Evolutionary conservation across 345 rosid species (phyloP), one percentile per base, ranked within the genome.

Genomic region (Dimocarpus longan): DNA sequence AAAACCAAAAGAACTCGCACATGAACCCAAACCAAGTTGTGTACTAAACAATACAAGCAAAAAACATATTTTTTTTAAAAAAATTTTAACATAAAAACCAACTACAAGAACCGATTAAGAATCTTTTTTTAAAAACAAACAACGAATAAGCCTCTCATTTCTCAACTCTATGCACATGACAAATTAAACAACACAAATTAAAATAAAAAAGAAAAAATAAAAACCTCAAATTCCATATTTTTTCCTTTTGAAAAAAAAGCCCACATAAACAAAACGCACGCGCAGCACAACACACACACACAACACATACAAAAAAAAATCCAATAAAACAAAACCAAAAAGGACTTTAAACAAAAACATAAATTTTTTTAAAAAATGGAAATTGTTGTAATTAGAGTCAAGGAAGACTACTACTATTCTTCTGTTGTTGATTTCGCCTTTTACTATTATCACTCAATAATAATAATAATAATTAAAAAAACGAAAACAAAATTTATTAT

Each of bases 361-460:
- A 8, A 66, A 12, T 11, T 11, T 26, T 26, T 26, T 26, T 26
- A 66, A 59, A 62, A 68, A 64, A 86, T 81, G 86, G 84, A 70
- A 74, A 28, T 22, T n/a, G 75, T 67, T 46, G 80, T 69, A 84
- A 77, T 80, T 82, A 69, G 78, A 81, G 80, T 79, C 71, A 72
- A 77, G 84, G 24, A 76, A 50, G 62, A 66, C 68, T 24, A 59
- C 70, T 70, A 60, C 73, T 80, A 68, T 65, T 81, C 46, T 80
- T 80, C 78, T 67, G 81, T 68, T 85, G 65, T 56, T 80, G 85
- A 84, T 78, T 87, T 77, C 68, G 46, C 78, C 44, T 79, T 79
- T 78, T 71, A 67, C 66, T 82, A 66, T 86, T 85, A 76, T 77
- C 44, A 37, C 75, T 75, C 69, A 22, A 59, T 59, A 21, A 60